phyloP scores from a whole-genome alignment of 2,329 filamentous ascomycete genomes.

The Purpureocillium takamizusanense region DNA sequence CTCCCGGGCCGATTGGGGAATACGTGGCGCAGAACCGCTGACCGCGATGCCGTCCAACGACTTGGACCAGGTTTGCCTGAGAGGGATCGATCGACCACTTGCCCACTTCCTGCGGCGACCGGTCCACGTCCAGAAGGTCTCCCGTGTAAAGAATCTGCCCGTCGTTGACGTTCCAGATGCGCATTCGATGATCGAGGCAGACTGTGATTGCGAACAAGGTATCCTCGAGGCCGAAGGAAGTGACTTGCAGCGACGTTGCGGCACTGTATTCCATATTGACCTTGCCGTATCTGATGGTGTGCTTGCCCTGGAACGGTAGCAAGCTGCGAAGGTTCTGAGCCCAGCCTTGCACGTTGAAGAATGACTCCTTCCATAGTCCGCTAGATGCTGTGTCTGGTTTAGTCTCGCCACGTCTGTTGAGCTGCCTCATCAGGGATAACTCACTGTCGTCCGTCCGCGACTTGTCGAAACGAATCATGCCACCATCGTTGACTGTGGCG shows the following conservation, averaged over 20 bases:
- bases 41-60: conserved; percentile 51
- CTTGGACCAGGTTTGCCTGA: conserved; percentile 66
- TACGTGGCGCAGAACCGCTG: conserved; percentile 64
- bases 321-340: conserved; percentile 56
- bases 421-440: too few species aligned
- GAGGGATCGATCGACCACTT: conserved; percentile 72
- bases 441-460: conserved; percentile 38
- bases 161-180: conserved; percentile 80
- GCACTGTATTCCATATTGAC: conserved; percentile 58
- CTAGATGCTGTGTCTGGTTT: conserved; percentile 12
- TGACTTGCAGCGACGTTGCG: conserved; percentile 52
- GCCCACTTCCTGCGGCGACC: conserved; percentile 58
- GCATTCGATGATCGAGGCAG: conserved; percentile 79
- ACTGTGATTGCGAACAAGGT: conserved; percentile 62
- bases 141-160: conserved; percentile 68
- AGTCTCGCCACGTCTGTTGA: background rate
- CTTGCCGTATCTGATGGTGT: conserved; percentile 55
- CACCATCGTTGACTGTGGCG: conserved; percentile 72
- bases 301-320: conserved; percentile 56
- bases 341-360: conserved; percentile 68
- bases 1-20: conserved; percentile 76
- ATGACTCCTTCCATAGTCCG: conserved; percentile 56
- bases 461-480: conserved; percentile 62
- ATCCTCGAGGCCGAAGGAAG: conserved; percentile 39
- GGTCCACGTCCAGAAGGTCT: conserved; percentile 64